phyloP scores from a whole-genome alignment of 2,329 filamentous ascomycete species.

The Diaporthe caulivora region DNA sequence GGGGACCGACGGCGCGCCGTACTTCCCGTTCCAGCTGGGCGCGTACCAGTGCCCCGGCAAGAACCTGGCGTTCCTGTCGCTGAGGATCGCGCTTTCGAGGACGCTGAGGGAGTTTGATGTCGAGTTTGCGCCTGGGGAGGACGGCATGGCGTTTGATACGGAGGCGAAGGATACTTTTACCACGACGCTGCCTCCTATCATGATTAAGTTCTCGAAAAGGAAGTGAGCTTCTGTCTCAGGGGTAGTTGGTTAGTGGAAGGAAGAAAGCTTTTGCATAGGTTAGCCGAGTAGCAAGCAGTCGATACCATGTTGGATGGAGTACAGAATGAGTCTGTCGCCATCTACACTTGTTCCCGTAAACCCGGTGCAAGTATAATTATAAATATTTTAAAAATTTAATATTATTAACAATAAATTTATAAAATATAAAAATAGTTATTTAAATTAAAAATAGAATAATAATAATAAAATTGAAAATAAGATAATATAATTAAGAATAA shows the following conservation, averaged over 20 bases:
- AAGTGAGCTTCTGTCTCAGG: not conserved
- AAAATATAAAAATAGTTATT: too few relatives aligned
- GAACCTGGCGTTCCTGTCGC: conserved; percentile 41
- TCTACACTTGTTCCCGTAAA: not conserved
- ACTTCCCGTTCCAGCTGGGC: conserved; percentile 43
- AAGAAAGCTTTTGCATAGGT: too few relatives aligned
- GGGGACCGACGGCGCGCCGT: conserved; percentile 42
- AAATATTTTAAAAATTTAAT: too few relatives aligned
- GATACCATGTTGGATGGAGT: not conserved
- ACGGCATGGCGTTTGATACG: conserved; percentile 41
- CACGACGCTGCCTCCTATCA: conserved; percentile 37
- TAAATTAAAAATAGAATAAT: too few relatives aligned
- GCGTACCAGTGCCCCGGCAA: conserved; percentile 43
- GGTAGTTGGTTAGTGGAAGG: too few relatives aligned
- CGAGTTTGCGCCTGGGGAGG: conserved; percentile 43
- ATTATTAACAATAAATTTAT: too few relatives aligned
- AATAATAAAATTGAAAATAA: too few relatives aligned
- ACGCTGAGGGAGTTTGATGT: conserved; percentile 42
- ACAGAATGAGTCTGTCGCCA: too few relatives aligned
- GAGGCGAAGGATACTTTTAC: conserved; percentile 42
- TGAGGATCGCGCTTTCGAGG: conserved; percentile 41
- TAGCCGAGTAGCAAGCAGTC: not conserved
- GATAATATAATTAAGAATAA: too few relatives aligned
- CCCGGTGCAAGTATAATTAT: not conserved
- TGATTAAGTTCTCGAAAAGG: conserved; percentile 39